Conservation (phyloP, 306 rosid species). For the Cucumis hystrix region DNA sequence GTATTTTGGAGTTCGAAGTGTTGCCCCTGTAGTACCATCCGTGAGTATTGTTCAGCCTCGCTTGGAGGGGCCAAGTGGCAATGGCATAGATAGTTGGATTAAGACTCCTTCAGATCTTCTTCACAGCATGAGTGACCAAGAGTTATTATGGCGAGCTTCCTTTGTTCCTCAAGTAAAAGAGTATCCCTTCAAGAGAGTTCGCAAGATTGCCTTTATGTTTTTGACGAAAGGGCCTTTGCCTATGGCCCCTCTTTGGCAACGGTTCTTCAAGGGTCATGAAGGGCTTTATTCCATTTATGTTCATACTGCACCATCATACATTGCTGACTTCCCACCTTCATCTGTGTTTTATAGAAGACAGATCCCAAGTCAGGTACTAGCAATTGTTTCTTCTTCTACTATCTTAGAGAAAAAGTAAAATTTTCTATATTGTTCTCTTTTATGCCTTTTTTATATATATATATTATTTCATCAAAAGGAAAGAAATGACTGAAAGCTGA, state of each 20-base stretch:
- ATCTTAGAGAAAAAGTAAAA: background rate
- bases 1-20: conserved; percentile 43
- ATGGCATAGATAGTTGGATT: conserved; percentile 46
- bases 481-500: background rate
- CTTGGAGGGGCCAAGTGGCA: conserved; percentile 31
- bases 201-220: conserved; percentile 97
- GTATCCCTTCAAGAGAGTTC: conserved; percentile 65
- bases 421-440: background rate
- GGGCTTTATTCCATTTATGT: conserved; percentile 59
- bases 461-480: background rate
- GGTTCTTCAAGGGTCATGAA: conserved; percentile 56
- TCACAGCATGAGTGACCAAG: conserved; percentile 70
- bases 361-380: conserved; percentile 88
- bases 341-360: conserved; percentile 68
- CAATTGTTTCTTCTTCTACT: background rate
- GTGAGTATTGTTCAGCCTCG: conserved; percentile 27
- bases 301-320: conserved; percentile 73
- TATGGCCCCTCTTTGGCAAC: conserved; percentile 87
- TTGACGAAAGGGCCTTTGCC: conserved; percentile 96
- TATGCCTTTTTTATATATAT: background rate
- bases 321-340: conserved; percentile 34
- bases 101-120: conserved; percentile 48
- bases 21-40: conserved; percentile 30
- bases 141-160: conserved; percentile 81
- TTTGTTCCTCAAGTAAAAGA: conserved; percentile 38